phyloP scores from a whole-genome alignment of 192 early-diverging fungal species.

The Funneliformis mosseae region DNA sequence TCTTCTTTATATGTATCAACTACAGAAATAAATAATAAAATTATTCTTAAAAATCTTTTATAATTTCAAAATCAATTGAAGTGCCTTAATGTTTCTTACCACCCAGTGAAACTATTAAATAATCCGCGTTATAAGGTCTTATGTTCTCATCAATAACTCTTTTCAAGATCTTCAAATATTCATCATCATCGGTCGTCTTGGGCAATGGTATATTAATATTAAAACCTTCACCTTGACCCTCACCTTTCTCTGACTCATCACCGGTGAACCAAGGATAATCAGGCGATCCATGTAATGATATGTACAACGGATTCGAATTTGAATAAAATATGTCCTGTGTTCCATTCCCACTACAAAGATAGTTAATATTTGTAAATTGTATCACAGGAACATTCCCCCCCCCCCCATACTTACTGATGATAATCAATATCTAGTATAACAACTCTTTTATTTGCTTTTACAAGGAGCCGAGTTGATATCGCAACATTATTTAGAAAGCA shows the following conservation, averaged over 20 bases:
- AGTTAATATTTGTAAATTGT: background rate
- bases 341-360: conserved; percentile 52
- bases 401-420: conserved; percentile 51
- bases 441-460: conserved; percentile 49
- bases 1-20: conserved; percentile 66
- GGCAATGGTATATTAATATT: conserved; percentile 69
- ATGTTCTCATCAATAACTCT: conserved; percentile 48
- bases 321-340: conserved; percentile 59
- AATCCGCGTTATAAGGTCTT: conserved; percentile 52
- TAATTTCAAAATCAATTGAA: background rate
- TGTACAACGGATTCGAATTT: conserved; percentile 61
- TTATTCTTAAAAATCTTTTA: too few relatives aligned
- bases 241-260: conserved; percentile 52
- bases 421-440: conserved; percentile 59
- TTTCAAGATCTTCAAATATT: conserved; percentile 54
- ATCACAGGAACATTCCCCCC: background rate
- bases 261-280: conserved; percentile 74
- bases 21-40: background rate
- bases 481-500: conserved; percentile 60
- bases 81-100: background rate
- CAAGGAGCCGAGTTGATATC: conserved; percentile 51
- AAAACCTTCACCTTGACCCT: conserved; percentile 63
- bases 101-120: conserved; percentile 65
- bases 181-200: conserved; percentile 55
- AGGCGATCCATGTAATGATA: conserved; percentile 58